Percentiles rank a stretch among this genome's conserved stretches.
Evolutionary conservation across 2,329 filamentous ascomycete genomes (phyloP).

Genomic region (Fusarium fracticaudum): DNA sequence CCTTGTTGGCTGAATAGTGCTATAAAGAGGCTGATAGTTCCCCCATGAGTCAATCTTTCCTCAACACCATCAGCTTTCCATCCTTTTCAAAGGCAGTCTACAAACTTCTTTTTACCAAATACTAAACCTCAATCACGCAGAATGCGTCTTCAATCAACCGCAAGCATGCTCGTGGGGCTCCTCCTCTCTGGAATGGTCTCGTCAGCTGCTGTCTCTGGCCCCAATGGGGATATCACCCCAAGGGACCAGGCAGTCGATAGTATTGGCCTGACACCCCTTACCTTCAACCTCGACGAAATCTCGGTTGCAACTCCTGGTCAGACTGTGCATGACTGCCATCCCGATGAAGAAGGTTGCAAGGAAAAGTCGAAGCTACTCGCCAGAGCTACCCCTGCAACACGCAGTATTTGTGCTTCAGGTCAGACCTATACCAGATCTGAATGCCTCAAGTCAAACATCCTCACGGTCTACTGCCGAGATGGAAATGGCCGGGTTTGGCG

Average conservation of each 20-base stretch:
- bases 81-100: background rate
- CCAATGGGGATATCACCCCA: background rate
- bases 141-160: background rate
- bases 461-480: background rate
- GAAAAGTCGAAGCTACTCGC: background rate
- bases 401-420: background rate
- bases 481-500: background rate
- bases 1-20: background rate
- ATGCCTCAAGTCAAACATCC: background rate
- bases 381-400: background rate
- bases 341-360: background rate
- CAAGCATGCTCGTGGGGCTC: background rate
- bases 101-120: background rate
- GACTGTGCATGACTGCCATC: background rate
- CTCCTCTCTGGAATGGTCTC: background rate
- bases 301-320: background rate
- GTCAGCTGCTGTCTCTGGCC: background rate
- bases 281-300: background rate
- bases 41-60: background rate
- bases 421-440: background rate
- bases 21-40: background rate
- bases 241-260: background rate
- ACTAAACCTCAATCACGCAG: too few relatives aligned
- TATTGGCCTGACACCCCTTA: background rate
- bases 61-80: background rate